These are phyloP conservation scores for Boletellus ananas DNA, from an alignment of 768 basidiomycete species.

Conservation along the genomic window DNA sequence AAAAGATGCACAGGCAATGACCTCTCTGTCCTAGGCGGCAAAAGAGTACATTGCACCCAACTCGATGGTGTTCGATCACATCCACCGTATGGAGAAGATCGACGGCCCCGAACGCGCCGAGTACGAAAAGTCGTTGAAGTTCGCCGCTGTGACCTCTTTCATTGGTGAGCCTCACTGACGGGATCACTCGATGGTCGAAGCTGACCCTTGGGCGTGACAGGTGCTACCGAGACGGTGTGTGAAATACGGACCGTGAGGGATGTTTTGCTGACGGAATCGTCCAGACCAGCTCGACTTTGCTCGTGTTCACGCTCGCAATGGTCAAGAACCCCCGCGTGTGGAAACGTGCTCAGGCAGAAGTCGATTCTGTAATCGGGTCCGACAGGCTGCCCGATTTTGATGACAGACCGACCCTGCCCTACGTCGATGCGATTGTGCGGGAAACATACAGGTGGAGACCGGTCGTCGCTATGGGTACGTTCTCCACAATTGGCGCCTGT, in stretches of 20 bases:
- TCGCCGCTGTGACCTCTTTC: constrained; percentile 9
- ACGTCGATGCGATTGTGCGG: constrained; percentile 14
- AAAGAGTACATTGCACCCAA: not conserved
- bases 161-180: constrained; percentile 2
- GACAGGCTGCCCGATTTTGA: constrained; percentile 15
- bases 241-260: too few species aligned
- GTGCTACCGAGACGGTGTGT: constrained; percentile 11
- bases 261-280: not conserved
- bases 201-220: not conserved
- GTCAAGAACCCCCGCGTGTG: constrained; percentile 9
- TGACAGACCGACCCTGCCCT: constrained; percentile 16
- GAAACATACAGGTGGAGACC: constrained; percentile 18
- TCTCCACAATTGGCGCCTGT: too few species aligned
- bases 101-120: constrained; percentile 2
- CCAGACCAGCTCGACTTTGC: constrained; percentile 7
- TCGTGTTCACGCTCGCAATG: constrained; percentile 13
- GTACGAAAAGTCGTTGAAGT: constrained; percentile 8
- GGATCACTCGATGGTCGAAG: not conserved
- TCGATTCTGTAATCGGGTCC: constrained; percentile 2
- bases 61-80: constrained; percentile 15
- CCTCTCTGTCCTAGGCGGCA: not conserved
- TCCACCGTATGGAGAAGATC: constrained; percentile 14
- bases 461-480: constrained; percentile 8
- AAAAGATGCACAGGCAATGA: not conserved
- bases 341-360: constrained; percentile 11